Evolutionary conservation across 208 protist genomes (phyloP), one percentile per base, ranked within the genome.

Genomic region (Kentomonas sorsogonicus): DNA sequence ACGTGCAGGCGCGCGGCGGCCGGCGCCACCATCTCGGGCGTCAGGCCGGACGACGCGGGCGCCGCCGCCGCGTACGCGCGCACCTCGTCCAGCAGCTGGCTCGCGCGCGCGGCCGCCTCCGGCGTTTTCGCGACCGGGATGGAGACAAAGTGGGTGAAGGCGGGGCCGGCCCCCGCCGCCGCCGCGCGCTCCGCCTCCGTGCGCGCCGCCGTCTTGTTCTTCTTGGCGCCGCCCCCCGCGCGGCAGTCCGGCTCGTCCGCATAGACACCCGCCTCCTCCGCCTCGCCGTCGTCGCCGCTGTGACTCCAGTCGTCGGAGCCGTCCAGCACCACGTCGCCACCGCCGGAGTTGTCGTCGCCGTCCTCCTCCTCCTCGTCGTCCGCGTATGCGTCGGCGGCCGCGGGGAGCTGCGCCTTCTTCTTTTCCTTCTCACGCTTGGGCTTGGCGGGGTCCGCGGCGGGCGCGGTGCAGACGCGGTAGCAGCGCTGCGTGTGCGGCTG

Each of bases 101-200:
- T 61, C 2, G 69, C 68, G 22, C 53, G 58, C 15, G 45, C 22
- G 26, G 52, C 41, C 16, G 77, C 70, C 27, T 55, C 56, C 1
- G 71, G 54, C 31, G 83, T 29, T 46, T 75, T 85, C 15, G 81
- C 83, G 15, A 94, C 62, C 9, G 87, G 83, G 11, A 94, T 54
- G 0, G 87, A 74, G 1, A 94, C 41, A 53, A 94, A 94, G 68
- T 94, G 87, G 1, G 87, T 94, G 71, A 80, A 94, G 31, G 40
- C 53, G 11, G 44, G 40, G n/a, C 40, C 29, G 20, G 31, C 34
- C 45, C 44, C 43, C n/a, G 69, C 48, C 2, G 69, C 48, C 16
- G 57, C 25, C 4, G 56, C 40, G 4, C 46, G 63, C 56, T 66
- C 38, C 34, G 58, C 16, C 45, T 65, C 48, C 36, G 31, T n/a